Base-by-base conservation (phyloP, 2,329 filamentous ascomycete genomes). In the Diaporthe batatas region DNA sequence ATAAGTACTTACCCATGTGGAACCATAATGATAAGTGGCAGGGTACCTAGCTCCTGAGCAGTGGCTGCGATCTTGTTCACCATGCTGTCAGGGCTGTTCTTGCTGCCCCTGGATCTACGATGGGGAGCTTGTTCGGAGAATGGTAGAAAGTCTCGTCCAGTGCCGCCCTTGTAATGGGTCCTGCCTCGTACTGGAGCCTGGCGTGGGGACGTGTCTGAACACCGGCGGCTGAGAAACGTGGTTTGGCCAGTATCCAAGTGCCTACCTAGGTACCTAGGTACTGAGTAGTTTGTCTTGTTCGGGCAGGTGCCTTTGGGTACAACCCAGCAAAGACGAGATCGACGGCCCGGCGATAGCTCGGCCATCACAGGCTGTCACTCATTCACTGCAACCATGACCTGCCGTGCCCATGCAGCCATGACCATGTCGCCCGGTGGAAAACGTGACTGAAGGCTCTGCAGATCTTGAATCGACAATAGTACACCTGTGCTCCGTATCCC, bases 321-420 rank as follows among this genome's bases (percentile, higher is more conserved):
- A 29, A 49, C 25, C 42, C 42, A 47, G 42, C 25, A 64, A 64
- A 49, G 58, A 64, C 32, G 39, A 49, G 42, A 64, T 49, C 59
- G 59, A 64, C 59, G 42, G 59, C 42, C 59, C 59, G 59, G 59
- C 42, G 16, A 49, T 47, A 49, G 42, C 18, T 64, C 39, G 59
- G 42, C 42, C 42, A 32, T n/a, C 25, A 25, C 18, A 32, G 5
- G 21, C 10, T 23, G 25, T 49, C 59, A 34, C 6, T 49, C 10
- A 34, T 18, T 49, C 59, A 34, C 6, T 49, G 25, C 29, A 49
- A 64, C 25, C 39, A n/a, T 34, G 12, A n/a, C 29, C 29, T 29
- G 29, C 29, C 29, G 29, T n/a, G n/a, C n/a, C n/a, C n/a, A n/a
- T n/a, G n/a, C n/a, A n/a, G n/a, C n/a, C n/a, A n/a, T n/a, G n/a